Base-by-base conservation (phyloP, 108 stramenopile species). In the Pseudonitzschia multistriata region DNA sequence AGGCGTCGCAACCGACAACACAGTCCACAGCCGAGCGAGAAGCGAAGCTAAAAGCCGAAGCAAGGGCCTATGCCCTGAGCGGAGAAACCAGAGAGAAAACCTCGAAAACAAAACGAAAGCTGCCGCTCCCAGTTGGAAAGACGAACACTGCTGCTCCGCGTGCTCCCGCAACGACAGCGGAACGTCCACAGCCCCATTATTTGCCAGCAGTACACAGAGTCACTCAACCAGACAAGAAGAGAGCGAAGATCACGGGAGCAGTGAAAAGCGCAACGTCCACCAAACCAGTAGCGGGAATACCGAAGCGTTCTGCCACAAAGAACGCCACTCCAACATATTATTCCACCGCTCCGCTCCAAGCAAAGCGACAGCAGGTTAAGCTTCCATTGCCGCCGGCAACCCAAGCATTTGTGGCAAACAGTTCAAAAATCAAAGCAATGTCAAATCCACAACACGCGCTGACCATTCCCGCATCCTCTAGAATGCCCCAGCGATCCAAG, bases 11-110 rank as follows among this genome's bases (percentile, higher is more conserved):
- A 45, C 42, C n/a, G n/a, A n/a, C n/a, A n/a, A n/a, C n/a, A n/a
- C n/a, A 45, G 17, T 52, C 50, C 50, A 8, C 50, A 36, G 17
- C 61, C 3, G 70, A 70, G 50, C 69, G 59, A 22, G 53, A 72
- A 52, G 71, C 63, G 17, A 72, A 62, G 39, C 34, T 69, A 13
- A 79, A 79, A 36, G 78, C 78, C 14, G 78, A 72, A 50, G 78
- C 78, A 3, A 66, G 78, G 17, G 78, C 78, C 13, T 79, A 79
- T 60, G 78, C 78, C 34, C 62, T 79, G 30, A 66, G 76, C 19
- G 57, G 36, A 3, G 27, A 55, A 19, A 66, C 74, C 3, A 34
- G 29, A 7, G 57, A 59, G 34, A 30, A 25, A n/a, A 53, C 19
- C 30, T 62, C 15, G 13, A 67, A 52, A 49, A 11, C 29, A 33